phyloP scores from a whole-genome alignment of 2,329 filamentous ascomycete species.

The Beauveria pseudobassiana region DNA sequence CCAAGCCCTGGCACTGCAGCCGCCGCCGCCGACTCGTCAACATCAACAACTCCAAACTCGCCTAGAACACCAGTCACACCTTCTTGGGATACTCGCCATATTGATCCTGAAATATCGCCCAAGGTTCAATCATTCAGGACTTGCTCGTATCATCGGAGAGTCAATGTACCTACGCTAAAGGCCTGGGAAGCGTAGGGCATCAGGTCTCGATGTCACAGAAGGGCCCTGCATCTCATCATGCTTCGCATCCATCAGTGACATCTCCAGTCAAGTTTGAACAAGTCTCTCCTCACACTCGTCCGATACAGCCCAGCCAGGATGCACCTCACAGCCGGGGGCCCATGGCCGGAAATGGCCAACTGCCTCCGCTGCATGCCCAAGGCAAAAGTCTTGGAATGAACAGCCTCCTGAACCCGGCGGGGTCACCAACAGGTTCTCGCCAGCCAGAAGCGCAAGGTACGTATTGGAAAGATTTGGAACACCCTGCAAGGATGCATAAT shows the following conservation, averaged over 20 bases:
- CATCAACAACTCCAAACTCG: conserved; percentile 26
- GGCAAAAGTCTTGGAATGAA: conserved; percentile 28
- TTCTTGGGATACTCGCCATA: conserved; percentile 20
- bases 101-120: conserved; percentile 17
- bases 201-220: conserved; percentile 59
- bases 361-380: conserved; percentile 18
- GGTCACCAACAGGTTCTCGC: conserved; percentile 18
- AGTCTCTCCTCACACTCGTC: conserved; percentile 13
- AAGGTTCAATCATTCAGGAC: conserved; percentile 17
- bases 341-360: conserved; percentile 14
- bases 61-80: conserved; percentile 29
- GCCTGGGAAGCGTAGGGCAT: conserved; percentile 46
- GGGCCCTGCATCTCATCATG: conserved; percentile 48
- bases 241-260: conserved; percentile 41
- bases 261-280: conserved; percentile 33
- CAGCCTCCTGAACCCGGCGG: conserved; percentile 31
- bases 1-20: conserved; percentile 24
- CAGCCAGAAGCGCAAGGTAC: conserved; percentile 15
- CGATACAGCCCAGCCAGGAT: conserved; percentile 15
- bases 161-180: conserved; percentile 52
- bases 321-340: conserved; percentile 16
- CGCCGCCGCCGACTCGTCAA: conserved; percentile 23
- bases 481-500: conserved; percentile 16
- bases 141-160: conserved; percentile 21
- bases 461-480: conserved; percentile 17